These are phyloP conservation scores for Syzygium oleosum DNA, from an alignment of 345 rosid species.

Conservation along the genomic window DNA sequence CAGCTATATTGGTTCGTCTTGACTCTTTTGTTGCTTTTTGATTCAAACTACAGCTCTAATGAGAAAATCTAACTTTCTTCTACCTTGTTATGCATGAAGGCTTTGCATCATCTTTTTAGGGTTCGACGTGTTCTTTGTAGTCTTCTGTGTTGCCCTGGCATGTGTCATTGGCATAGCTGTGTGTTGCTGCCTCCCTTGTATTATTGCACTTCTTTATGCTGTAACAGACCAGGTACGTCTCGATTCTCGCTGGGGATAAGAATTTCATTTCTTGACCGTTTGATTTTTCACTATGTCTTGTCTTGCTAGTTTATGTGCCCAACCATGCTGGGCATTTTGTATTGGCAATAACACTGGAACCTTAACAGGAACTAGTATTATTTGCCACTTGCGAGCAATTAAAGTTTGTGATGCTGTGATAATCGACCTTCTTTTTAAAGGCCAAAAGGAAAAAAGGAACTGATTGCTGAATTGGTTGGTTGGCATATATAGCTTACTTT, in stretches of 20 bases:
- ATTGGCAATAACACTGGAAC: not conserved
- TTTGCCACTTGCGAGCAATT: not conserved
- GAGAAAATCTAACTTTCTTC: slow-evolving; percentile 7
- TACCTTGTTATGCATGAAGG: slow-evolving; percentile 39
- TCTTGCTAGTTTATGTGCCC: not conserved
- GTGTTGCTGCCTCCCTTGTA: slow-evolving; percentile 97
- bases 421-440: not conserved
- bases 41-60: not conserved
- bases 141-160: slow-evolving; percentile 90
- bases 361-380: not conserved
- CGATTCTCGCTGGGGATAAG: not conserved
- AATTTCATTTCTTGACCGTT: not conserved
- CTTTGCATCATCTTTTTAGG: slow-evolving; percentile 88
- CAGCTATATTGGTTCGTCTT: slow-evolving; percentile 81
- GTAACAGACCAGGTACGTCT: slow-evolving; percentile 85
- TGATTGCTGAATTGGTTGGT: not conserved
- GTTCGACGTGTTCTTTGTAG: slow-evolving; percentile 95
- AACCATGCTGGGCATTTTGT: not conserved
- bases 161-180: slow-evolving; percentile 96
- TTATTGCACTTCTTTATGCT: slow-evolving; percentile 91
- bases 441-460: not conserved
- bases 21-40: not conserved
- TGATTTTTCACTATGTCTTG: not conserved
- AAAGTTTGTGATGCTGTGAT: not conserved
- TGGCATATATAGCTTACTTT: not conserved